Base-by-base conservation (phyloP, 306 rosid genomes). In the Alnus rubra region DNA sequence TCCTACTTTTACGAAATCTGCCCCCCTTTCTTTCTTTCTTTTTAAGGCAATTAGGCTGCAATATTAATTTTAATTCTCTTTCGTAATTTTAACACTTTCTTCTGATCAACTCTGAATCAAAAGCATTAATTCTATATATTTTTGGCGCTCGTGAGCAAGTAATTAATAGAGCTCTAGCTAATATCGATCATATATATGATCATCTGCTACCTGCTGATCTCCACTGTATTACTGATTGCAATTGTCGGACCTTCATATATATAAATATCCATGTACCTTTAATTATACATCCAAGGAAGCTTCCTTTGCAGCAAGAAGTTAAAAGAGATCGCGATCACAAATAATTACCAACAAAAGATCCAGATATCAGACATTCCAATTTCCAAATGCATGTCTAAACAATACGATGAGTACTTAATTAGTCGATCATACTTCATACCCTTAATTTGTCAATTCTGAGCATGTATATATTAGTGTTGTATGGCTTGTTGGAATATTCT, bases 181-280 rank as follows among this genome's bases (percentile, higher is more conserved):
- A 3, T 39, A 39, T 39, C 44, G 5, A 39, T 39, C 44, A 39
- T 39, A 39, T 39, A 39, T 4, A 39, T 37, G 2, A 37, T 37
- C 28, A 37, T 37, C 1, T 37, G 44, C 5, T 39, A 39, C 5
- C 44, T 39, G 51, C 51, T 48, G 51, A 8, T 63, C 45, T 63
- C 33, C 69, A 63, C 69, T 63, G 69, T 63, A 63, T 5, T 19
- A 13, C 69, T 14, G 69, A 63, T 33, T 63, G 47, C 69, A 63
- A 63, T 35, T 35, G 5, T 33, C n/a, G 47, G 14, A 63, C 47
- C 69, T 63, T 63, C 47, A 63, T 58, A 7, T 58, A 2, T 39
- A 39, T 23, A 23, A 23, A 23, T 23, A 23, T 23, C 28, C 28
- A 39, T 39, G 44, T 15, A n/a, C 69, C 31, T 63, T 63, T 5